A percentile compares a stretch with the other conserved stretches of the same genome.
Evolutionary conservation across 1,284 basidiomycete genomes (phyloP).

Genomic region (Porodaedalea pini): DNA sequence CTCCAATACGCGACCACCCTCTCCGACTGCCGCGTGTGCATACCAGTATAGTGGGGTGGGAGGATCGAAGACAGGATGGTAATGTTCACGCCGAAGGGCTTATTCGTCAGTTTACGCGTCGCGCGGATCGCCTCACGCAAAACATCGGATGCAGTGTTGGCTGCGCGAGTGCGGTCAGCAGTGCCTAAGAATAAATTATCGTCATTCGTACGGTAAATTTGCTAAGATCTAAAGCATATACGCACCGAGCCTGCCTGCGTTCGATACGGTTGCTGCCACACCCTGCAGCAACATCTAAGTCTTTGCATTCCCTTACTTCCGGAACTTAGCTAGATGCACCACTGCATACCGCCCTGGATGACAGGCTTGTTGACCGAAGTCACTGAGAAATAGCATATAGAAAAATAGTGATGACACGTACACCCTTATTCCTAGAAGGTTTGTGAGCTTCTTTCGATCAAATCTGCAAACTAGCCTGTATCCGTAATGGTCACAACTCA

Average conservation of each 20-base stretch:
- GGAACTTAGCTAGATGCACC: constrained; percentile 41
- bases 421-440: too few species aligned
- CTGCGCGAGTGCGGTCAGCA: constrained; percentile 87
- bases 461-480: too few species aligned
- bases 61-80: constrained; percentile 88
- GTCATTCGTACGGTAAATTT: constrained; percentile 1
- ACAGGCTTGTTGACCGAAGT: constrained; percentile 66
- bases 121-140: constrained; percentile 83
- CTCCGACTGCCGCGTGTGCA: constrained; percentile 79
- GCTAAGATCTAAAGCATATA: constrained; percentile 18
- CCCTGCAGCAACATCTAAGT: constrained; percentile 46
- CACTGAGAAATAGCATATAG: too few species aligned
- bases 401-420: too few species aligned
- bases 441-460: too few species aligned
- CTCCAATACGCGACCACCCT: constrained; percentile 88
- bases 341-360: constrained; percentile 86
- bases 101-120: constrained; percentile 64
- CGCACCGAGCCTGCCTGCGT: constrained; percentile 80
- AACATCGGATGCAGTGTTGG: constrained; percentile 81
- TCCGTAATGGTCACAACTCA: too few species aligned
- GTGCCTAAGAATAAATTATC: constrained; percentile 39
- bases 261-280: constrained; percentile 80
- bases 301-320: neutral
- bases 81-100: constrained; percentile 90
- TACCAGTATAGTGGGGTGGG: constrained; percentile 90